A percentile compares a stretch with the other conserved stretches of the same genome.
Conservation (phyloP, 352 stramenopile genomes). For the Pythium phragmitis region DNA sequence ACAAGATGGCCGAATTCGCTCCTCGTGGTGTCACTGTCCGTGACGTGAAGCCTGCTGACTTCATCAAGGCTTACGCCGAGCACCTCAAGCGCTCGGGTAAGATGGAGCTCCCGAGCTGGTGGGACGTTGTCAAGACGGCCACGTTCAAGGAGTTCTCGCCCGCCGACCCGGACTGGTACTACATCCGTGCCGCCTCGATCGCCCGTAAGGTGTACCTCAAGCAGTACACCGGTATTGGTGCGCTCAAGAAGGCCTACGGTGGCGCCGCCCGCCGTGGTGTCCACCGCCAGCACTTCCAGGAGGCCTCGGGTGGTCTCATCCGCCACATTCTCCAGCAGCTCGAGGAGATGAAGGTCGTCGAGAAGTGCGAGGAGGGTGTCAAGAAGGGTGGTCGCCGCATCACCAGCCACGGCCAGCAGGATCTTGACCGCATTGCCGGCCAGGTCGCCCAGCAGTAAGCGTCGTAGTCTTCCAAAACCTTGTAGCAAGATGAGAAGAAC, state of each 20-base stretch:
- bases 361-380: slow-evolving; percentile 90
- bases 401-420: slow-evolving; percentile 97
- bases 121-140: slow-evolving; percentile 98
- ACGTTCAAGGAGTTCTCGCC: slow-evolving; percentile 98
- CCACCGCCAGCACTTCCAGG: slow-evolving; percentile 95
- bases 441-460: slow-evolving; percentile 89
- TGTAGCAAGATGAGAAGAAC: slow-evolving; percentile 32
- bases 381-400: slow-evolving; percentile 95
- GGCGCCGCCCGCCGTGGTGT: slow-evolving; percentile 91
- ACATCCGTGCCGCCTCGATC: slow-evolving; percentile 97
- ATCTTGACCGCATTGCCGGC: slow-evolving; percentile 98
- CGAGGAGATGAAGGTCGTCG: slow-evolving; percentile 98
- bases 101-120: slow-evolving; percentile 98
- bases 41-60: slow-evolving; percentile 95
- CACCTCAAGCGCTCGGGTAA: slow-evolving; percentile 99
- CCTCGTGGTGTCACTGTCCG: slow-evolving; percentile 94
- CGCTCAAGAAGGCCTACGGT: slow-evolving; percentile 98
- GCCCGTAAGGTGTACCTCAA: slow-evolving; percentile 98
- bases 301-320: slow-evolving; percentile 96
- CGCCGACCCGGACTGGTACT: slow-evolving; percentile 99
- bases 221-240: slow-evolving; percentile 95
- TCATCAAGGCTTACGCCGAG: slow-evolving; percentile 98
- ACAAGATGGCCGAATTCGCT: slow-evolving; percentile 81
- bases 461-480: slow-evolving; percentile 28
- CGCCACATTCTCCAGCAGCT: slow-evolving; percentile 97